Conservation (phyloP, 805 yeast genomes). For the Jamesozyma piceae region DNA sequence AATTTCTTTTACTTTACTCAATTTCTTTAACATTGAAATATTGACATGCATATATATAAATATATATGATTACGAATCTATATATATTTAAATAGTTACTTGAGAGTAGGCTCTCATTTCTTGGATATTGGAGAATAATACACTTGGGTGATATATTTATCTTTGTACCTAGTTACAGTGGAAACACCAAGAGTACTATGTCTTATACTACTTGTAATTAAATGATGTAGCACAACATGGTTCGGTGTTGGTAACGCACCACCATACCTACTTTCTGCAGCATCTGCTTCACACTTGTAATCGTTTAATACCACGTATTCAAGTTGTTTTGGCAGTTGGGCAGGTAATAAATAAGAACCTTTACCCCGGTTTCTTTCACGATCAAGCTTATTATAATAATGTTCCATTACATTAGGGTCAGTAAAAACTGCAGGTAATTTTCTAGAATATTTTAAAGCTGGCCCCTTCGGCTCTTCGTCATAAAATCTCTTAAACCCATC, state of each 20-base stretch:
- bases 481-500: slow-evolving; percentile 69
- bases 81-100: neutral
- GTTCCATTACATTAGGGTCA: slow-evolving; percentile 80
- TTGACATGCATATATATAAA: neutral
- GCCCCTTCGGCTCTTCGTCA: slow-evolving; percentile 38
- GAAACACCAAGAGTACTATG: slow-evolving; percentile 91
- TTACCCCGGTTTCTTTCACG: slow-evolving; percentile 41
- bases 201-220: slow-evolving; percentile 90
- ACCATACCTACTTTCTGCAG: slow-evolving; percentile 7
- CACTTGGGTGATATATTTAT: slow-evolving; percentile 84
- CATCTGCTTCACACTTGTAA: slow-evolving; percentile 30
- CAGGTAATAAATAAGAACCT: slow-evolving; percentile 68
- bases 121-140: slow-evolving; percentile 60
- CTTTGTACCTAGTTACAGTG: slow-evolving; percentile 73
- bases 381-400: slow-evolving; percentile 67
- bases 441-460: slow-evolving; percentile 39
- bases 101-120: neutral
- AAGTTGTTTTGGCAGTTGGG: slow-evolving; percentile 91
- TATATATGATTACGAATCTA: too few relatives aligned
- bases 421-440: slow-evolving; percentile 75
- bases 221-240: slow-evolving; percentile 85
- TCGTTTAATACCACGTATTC: slow-evolving; percentile 86
- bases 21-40: too few relatives aligned
- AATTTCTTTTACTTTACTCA: too few relatives aligned
- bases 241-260: slow-evolving; percentile 80